Percentiles rank a stretch among this genome's conserved stretches.
Evolutionary conservation across 371 early-diverging fungal species (phyloP).

Genomic region (Lichtheimia corymbifera): DNA sequence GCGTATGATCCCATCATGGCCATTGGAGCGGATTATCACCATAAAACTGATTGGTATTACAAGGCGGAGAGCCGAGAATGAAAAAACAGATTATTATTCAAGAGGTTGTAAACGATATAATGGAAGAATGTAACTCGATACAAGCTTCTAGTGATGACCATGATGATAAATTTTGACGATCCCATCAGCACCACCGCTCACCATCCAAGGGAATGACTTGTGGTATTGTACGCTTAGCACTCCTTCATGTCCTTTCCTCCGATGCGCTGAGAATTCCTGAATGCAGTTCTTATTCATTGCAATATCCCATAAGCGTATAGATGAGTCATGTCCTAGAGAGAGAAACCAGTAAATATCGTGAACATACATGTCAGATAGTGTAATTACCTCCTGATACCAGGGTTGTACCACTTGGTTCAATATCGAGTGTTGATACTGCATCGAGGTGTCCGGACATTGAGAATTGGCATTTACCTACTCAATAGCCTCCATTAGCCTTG

Average conservation of each 20-base stretch:
- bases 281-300: constrained; percentile 60
- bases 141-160: constrained; percentile 20
- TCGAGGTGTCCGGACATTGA: constrained; percentile 73
- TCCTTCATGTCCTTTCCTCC: constrained; percentile 79
- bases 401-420: constrained; percentile 66
- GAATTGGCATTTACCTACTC: constrained; percentile 59
- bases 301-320: constrained; percentile 83
- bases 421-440: constrained; percentile 68
- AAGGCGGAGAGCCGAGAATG: neutral
- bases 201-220: constrained; percentile 63
- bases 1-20: neutral
- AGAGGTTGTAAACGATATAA: neutral
- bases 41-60: constrained; percentile 1
- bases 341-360: neutral
- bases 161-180: constrained; percentile 64
- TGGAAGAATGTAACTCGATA: neutral
- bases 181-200: constrained; percentile 80
- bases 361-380: neutral
- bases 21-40: neutral
- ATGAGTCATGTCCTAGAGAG: constrained; percentile 76
- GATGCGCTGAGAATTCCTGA: constrained; percentile 79
- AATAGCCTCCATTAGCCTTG: too few species aligned
- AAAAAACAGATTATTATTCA: neutral
- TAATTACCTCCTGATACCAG: constrained; percentile 74
- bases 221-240: constrained; percentile 73